Percentiles rank a stretch among this genome's conserved stretches.
Evolutionary conservation across 257 asterid species (phyloP).

Genomic region (Solanum piurae): DNA sequence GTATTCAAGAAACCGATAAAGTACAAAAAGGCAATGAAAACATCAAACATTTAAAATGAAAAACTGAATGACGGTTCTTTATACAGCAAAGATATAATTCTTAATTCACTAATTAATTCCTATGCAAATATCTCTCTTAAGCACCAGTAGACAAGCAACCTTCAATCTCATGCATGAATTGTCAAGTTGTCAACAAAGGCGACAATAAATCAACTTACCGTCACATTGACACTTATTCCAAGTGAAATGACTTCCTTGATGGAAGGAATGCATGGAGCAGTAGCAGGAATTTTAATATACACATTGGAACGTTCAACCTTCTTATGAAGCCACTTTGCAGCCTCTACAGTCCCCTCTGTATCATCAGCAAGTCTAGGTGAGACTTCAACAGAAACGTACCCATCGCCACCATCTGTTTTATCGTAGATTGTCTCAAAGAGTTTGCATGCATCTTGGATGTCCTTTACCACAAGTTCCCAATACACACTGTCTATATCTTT

Average conservation of each 20-base stretch:
- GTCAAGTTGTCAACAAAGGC: background rate
- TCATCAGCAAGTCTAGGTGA: conserved; percentile 96
- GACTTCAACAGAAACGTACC: conserved; percentile 99
- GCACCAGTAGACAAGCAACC: background rate
- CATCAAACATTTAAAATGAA: background rate
- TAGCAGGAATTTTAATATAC: conserved; percentile 96
- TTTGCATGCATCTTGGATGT: conserved; percentile 98
- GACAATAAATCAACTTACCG: conserved; percentile 41
- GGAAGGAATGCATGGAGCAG: conserved; percentile 91
- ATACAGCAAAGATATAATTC: background rate
- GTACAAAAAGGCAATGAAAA: background rate
- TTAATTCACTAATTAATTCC: background rate
- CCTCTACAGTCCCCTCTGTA: conserved; percentile 74
- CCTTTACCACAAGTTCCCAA: conserved; percentile 99
- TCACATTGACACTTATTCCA: conserved; percentile 93
- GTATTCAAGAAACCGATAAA: background rate
- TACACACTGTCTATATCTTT: conserved; percentile 82
- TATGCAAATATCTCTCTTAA: background rate
- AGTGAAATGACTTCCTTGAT: conserved; percentile 94
- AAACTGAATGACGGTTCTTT: background rate
- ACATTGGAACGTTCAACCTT: conserved; percentile 85
- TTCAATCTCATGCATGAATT: background rate
- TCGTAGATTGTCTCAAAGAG: conserved; percentile 87
- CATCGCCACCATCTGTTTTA: conserved; percentile 84
- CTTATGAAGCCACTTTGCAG: conserved; percentile 92